Evolutionary conservation across 2,329 filamentous ascomycete genomes (phyloP).

Genomic region (Ceratocystis cubensis): DNA sequence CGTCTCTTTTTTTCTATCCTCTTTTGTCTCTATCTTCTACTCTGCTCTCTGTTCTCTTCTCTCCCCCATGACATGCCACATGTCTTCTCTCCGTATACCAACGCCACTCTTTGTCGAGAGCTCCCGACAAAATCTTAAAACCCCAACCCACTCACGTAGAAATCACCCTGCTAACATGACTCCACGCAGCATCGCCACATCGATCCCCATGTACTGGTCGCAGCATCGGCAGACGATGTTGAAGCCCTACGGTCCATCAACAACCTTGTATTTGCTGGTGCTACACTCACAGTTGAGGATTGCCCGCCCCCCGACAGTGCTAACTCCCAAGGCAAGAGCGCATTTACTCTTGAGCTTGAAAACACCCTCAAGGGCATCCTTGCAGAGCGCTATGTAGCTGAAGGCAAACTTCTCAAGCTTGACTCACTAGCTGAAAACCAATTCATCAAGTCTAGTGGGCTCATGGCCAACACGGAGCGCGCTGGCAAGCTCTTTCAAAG

Average conservation of each 20-base stretch:
- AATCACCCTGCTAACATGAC: conserved; percentile 48
- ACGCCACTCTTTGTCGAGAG: neutral
- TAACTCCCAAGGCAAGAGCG: conserved; percentile 30
- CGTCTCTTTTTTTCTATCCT: neutral
- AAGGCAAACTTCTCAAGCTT: conserved; percentile 66
- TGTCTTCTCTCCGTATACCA: conserved; percentile 2
- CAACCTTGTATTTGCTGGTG: conserved; percentile 55
- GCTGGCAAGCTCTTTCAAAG: conserved; percentile 84
- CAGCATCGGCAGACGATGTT: conserved; percentile 50
- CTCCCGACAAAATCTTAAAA: neutral
- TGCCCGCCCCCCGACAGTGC: conserved; percentile 7
- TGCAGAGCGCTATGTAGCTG: conserved; percentile 56
- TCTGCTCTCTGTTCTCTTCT: neutral
- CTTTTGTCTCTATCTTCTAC: neutral
- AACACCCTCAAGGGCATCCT: conserved; percentile 59
- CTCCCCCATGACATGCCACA: neutral
- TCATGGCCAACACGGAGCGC: conserved; percentile 58
- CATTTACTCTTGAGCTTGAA: conserved; percentile 48
- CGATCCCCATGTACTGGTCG: conserved; percentile 58
- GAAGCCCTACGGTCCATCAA: conserved; percentile 55
- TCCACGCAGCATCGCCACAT: conserved; percentile 51
- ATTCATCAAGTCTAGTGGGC: conserved; percentile 58
- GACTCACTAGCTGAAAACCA: conserved; percentile 63
- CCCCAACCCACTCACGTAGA: neutral
- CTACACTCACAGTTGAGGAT: conserved; percentile 34